Base-by-base conservation (phyloP, 2,329 filamentous ascomycete species). In the Scedosporium minutisporum region DNA sequence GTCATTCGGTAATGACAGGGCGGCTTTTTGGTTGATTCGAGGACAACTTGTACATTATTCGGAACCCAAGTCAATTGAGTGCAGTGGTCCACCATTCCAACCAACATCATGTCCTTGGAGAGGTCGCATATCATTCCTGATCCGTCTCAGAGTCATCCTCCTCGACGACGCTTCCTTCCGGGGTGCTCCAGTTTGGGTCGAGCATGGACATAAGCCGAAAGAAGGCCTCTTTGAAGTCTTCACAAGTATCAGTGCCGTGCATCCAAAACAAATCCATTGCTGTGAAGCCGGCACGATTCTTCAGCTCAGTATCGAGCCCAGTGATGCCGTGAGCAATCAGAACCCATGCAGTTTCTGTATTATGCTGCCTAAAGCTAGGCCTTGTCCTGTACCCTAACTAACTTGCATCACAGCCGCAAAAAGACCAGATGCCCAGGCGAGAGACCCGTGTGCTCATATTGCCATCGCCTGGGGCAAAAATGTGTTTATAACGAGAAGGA, bases 371-470 rank as follows among this genome's bases (percentile, higher is more conserved):
- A n/a, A 38, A 59, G 57, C 57, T 23, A 18, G 21, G 41, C 41
- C 29, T n/a, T 59, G 57, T 41, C 27, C 23, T 16, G 21, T 21
- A 5, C 25, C 41, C 16, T n/a, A 42, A 25, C 33, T 25, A 38
- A 14, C n/a, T 59, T 59, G 57, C 23, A 33, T 18, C 53, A 16
- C 62, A 81, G 79, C 63, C 74, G 79, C 51, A 82, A 82, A 68
- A 82, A 82, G 67, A 76, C 78, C 33, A 76, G 76, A 69, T 82
- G 80, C 64, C 78, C 78, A 1, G 80, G 80, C 7, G 79, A 82
- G 66, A 75, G 77, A 63, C 80, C 80, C 0, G 66, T 72, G 0
- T 82, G 80, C 66, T 80, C 79, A 1, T 74, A 78, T 60, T 82
- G 80, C 69, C 71, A 74, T 38, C 74, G 80, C n/a, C 70, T 82